Conservation (phyloP, 169 alveolate species). For the Plasmodium inui region DNA sequence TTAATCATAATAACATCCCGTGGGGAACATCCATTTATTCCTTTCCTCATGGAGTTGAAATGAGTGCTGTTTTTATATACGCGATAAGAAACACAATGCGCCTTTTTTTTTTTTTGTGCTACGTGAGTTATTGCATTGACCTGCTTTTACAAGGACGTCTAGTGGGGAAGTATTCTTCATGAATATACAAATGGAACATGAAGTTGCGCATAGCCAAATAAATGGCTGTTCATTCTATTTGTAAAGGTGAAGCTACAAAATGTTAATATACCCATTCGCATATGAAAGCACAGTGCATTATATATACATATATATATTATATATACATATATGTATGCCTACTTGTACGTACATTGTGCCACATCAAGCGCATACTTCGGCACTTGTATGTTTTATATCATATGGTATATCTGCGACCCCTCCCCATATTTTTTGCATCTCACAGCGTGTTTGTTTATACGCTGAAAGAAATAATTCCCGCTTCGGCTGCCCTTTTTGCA, state of each 20-base stretch:
- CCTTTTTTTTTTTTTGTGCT: neutral
- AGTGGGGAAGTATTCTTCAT: neutral
- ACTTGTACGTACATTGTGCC: neutral
- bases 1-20: neutral
- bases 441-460: neutral
- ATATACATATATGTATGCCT: neutral
- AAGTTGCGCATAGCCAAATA: neutral
- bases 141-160: neutral
- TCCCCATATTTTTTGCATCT: neutral
- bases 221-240: neutral
- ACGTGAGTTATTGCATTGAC: neutral
- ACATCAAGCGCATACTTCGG: neutral
- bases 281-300: neutral
- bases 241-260: neutral
- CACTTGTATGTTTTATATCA: neutral
- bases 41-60: neutral
- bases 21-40: neutral
- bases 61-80: neutral
- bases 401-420: neutral
- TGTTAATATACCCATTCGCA: neutral
- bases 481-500: neutral
- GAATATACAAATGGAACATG: neutral
- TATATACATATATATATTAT: neutral
- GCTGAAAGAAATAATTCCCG: neutral
- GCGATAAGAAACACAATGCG: neutral